phyloP scores from a whole-genome alignment of 2,329 filamentous ascomycete genomes.

The Immersiporthe knoxdaviesiana region DNA sequence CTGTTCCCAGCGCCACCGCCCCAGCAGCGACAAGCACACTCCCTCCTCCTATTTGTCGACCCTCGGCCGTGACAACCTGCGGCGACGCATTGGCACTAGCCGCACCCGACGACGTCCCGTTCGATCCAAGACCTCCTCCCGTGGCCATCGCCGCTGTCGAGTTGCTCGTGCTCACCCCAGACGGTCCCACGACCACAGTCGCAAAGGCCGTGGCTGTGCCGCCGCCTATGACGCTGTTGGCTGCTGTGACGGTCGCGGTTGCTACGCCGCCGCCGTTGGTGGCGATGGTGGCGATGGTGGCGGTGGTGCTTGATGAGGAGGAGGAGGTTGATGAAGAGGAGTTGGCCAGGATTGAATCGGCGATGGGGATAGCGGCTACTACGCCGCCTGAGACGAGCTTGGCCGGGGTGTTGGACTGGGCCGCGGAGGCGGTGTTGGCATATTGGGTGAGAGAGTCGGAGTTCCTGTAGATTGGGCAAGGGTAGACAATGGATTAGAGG shows the following conservation, averaged over 20 bases:
- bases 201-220: slow-evolving; percentile 23
- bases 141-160: background rate
- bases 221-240: slow-evolving; percentile 2
- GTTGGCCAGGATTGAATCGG: slow-evolving; percentile 17
- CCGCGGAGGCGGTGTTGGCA: slow-evolving; percentile 8
- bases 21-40: background rate
- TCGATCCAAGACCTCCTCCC: background rate
- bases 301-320: too few species aligned
- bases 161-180: background rate
- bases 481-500: background rate
- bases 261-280: background rate
- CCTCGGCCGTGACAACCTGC: background rate
- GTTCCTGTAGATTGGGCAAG: background rate
- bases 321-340: background rate
- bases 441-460: slow-evolving; percentile 15
- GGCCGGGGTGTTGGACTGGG: slow-evolving; percentile 11
- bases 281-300: background rate
- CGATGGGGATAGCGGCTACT: slow-evolving; percentile 20
- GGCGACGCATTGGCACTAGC: background rate
- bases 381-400: slow-evolving; percentile 18
- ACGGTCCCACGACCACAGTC: slow-evolving; percentile 19
- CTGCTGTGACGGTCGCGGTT: slow-evolving; percentile 5
- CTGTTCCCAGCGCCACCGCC: background rate
- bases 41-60: background rate
- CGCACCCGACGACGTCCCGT: background rate